Evolutionary conservation across 2,329 filamentous ascomycete genomes (phyloP), one percentile per base, ranked within the genome.

Genomic region (Botrytis cinerea): DNA sequence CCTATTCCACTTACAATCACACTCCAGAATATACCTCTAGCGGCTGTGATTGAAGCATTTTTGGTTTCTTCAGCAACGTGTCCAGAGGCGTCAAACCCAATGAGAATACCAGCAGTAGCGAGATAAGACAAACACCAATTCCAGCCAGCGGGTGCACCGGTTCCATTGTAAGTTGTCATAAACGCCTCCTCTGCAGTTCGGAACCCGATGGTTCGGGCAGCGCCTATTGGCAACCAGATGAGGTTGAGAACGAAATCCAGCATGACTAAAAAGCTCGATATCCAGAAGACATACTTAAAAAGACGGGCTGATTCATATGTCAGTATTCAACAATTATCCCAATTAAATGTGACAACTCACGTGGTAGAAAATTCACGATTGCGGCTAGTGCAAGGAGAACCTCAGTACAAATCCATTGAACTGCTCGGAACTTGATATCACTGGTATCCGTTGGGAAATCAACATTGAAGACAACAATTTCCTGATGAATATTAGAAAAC

Each of bases 61-160:
- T 73, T 68, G 2, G 74, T 75, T 60, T 75, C 74, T 54, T 75
- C 74, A 1, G 74, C 74, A 10, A 74, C 74, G 35, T 75, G 74
- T 46, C 74, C 74, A 57, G 74, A 74, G 40, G 74, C 74, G 35
- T 75, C 74, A 7, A 73, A 72, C 20, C 74, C 74, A 60, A 75
- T 72, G 2, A 75, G 73, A 20, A 72, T 73, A 69, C 73, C 69
- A 22, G 74, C 74, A n/a, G 72, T 72, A 43, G 72, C 70, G 38
- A 73, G 72, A 51, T 72, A 75, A 6, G 74, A 75, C 28, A 75
- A 60, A 73, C 71, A 72, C 74, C 74, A 75, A 73, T 75, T 75
- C 62, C 71, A 71, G 1, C 74, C 71, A 25, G 73, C 45, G n/a
- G 66, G 35, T 35, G 74, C 72, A 40, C 69, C 73, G 4, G 66